Evolutionary conservation across 2,329 filamentous ascomycete genomes (phyloP).

Genomic region (Phialophora expanda): DNA sequence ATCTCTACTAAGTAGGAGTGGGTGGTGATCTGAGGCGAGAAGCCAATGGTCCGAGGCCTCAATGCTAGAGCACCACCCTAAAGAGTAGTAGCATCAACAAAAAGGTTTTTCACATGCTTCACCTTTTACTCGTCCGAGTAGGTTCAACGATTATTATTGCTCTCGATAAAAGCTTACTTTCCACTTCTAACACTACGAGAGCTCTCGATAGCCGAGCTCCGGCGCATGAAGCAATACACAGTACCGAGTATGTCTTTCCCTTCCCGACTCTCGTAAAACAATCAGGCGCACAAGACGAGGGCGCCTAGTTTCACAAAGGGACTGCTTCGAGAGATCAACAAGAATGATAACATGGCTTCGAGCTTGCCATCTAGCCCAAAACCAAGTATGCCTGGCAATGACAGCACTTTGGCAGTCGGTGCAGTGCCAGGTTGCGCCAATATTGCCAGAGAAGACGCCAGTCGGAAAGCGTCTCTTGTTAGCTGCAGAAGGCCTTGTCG

Average conservation of each 20-base stretch:
- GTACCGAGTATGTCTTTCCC: neutral
- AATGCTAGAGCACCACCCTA: neutral
- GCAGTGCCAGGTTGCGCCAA: neutral
- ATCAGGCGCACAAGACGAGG: neutral
- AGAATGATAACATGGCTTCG: neutral
- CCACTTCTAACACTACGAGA: neutral
- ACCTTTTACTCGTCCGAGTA: neutral
- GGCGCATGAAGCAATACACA: neutral
- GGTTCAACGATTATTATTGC: neutral
- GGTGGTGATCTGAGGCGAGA: neutral
- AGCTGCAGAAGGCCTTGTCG: neutral
- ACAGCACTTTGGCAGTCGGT: neutral
- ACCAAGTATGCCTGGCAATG: neutral
- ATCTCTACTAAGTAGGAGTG: neutral
- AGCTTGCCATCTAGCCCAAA: neutral
- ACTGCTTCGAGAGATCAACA: neutral
- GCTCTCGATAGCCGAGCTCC: neutral
- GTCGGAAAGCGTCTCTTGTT: neutral
- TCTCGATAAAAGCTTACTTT: neutral
- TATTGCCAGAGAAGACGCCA: neutral
- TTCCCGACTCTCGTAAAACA: neutral
- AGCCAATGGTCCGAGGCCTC: neutral
- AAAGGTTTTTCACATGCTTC: constrained; percentile 6
- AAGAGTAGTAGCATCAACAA: neutral
- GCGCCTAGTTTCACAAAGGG: neutral